These are phyloP conservation scores for Pascua sp. DNA, from an alignment of 1,284 basidiomycete species.

Conservation along the genomic window DNA sequence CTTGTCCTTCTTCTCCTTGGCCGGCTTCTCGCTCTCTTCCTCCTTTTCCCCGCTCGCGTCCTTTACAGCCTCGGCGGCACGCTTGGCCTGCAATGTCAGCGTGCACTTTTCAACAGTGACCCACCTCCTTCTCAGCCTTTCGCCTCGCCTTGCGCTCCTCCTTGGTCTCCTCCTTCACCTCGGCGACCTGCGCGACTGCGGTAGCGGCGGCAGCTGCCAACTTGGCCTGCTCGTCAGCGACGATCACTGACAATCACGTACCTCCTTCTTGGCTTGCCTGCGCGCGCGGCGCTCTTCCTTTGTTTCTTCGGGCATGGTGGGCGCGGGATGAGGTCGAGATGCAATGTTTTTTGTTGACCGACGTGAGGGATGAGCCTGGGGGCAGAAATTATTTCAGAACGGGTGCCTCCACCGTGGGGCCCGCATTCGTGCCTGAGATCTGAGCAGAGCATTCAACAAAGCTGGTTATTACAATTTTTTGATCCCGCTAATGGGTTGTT, in stretches of 20 bases:
- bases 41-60: constrained; percentile 3
- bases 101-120: background rate
- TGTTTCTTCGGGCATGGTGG: constrained; percentile 1
- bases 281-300: constrained; percentile 10
- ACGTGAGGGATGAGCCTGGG: background rate
- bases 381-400: background rate
- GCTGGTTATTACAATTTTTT: too few species aligned
- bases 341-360: background rate
- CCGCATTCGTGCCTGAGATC: background rate
- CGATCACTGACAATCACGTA: background rate
- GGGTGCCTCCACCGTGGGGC: constrained; percentile 4
- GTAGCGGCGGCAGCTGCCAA: background rate
- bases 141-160: constrained; percentile 23
- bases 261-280: constrained; percentile 2
- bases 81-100: constrained; percentile 5
- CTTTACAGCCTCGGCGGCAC: background rate
- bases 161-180: constrained; percentile 18
- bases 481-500: too few species aligned
- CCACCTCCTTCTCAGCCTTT: constrained; percentile 16
- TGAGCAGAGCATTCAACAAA: background rate
- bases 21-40: constrained; percentile 5
- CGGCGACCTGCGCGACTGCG: background rate
- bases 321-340: too few species aligned
- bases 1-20: constrained; percentile 4
- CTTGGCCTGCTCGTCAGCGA: background rate